A percentile compares a stretch with the other conserved stretches of the same genome.
These are phyloP conservation scores for Cryptosporidium ryanae DNA, from an alignment of 169 alveolate genomes.

Conservation along the genomic window DNA sequence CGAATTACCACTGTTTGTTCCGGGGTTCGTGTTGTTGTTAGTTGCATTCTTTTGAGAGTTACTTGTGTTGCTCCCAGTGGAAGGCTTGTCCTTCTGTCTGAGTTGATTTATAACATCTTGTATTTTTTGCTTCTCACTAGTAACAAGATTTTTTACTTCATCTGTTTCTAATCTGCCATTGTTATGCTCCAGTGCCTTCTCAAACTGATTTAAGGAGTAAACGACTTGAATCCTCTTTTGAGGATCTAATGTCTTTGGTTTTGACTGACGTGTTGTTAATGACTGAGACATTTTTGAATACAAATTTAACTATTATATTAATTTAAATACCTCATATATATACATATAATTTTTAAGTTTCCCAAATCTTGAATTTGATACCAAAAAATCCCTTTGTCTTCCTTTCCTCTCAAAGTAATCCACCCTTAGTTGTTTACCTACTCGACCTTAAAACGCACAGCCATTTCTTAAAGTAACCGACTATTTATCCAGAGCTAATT, in stretches of 20 bases:
- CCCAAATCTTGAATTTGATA: too few species aligned
- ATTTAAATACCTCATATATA: too few species aligned
- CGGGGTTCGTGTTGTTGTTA: not conserved
- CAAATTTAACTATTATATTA: too few species aligned
- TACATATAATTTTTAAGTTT: too few species aligned
- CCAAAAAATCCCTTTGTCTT: too few species aligned
- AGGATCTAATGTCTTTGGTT: conserved; percentile 61
- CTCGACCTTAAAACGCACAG: too few species aligned
- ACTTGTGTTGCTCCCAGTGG: not conserved
- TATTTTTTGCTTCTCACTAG: conserved; percentile 20
- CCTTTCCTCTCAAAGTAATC: too few species aligned
- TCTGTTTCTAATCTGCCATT: conserved; percentile 45
- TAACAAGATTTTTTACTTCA: conserved; percentile 24
- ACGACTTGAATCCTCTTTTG: conserved; percentile 54
- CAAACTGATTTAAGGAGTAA: conserved; percentile 39
- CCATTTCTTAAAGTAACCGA: too few species aligned
- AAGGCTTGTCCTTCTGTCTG: conserved; percentile 22
- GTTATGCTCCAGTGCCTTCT: conserved; percentile 43
- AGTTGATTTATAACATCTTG: conserved; percentile 32
- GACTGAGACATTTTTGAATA: conserved; percentile 43
- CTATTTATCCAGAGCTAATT: too few species aligned
- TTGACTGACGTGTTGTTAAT: conserved; percentile 46
- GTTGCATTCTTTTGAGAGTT: conserved; percentile 9
- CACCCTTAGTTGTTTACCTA: too few species aligned
- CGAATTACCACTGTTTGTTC: not conserved